A percentile compares a stretch with the other conserved stretches of the same genome.
phyloP scores from a whole-genome alignment of 352 stramenopile genomes.

The Globisporangium camurandrum region DNA sequence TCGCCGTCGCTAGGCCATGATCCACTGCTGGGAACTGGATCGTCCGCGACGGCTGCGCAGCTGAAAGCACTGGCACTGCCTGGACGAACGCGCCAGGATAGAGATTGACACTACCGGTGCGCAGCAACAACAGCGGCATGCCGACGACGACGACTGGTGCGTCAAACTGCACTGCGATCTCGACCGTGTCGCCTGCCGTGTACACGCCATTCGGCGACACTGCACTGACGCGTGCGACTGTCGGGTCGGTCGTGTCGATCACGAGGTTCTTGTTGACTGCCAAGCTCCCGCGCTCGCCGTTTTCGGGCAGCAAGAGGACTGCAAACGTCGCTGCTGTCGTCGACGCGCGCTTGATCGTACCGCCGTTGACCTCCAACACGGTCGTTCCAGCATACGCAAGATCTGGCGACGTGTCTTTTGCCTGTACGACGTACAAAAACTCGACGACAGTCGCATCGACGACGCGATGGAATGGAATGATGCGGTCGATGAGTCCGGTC shows the following conservation, averaged over 20 bases:
- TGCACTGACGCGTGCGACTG: slow-evolving; percentile 32
- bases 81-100: slow-evolving; percentile 45
- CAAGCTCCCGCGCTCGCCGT: slow-evolving; percentile 49
- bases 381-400: slow-evolving; percentile 46
- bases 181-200: slow-evolving; percentile 52
- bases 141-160: slow-evolving; percentile 52
- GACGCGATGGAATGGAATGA: slow-evolving; percentile 40
- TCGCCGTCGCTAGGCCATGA: slow-evolving; percentile 31
- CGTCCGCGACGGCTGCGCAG: slow-evolving; percentile 14
- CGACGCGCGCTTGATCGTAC: slow-evolving; percentile 44
- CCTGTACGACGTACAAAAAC: slow-evolving; percentile 71
- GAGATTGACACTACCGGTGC: slow-evolving; percentile 42
- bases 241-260: slow-evolving; percentile 52
- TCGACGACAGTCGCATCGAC: slow-evolving; percentile 32
- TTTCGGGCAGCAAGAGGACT: slow-evolving; percentile 36
- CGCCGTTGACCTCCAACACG: slow-evolving; percentile 49
- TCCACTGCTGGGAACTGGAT: slow-evolving; percentile 45
- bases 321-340: slow-evolving; percentile 43
- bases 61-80: slow-evolving; percentile 19
- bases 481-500: slow-evolving; percentile 54
- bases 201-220: slow-evolving; percentile 30
- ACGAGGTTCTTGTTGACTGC: slow-evolving; percentile 68
- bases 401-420: slow-evolving; percentile 58
- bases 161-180: slow-evolving; percentile 51
- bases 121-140: slow-evolving; percentile 29